Conservation (phyloP, 306 rosid species). For the Luffa acutangula region DNA sequence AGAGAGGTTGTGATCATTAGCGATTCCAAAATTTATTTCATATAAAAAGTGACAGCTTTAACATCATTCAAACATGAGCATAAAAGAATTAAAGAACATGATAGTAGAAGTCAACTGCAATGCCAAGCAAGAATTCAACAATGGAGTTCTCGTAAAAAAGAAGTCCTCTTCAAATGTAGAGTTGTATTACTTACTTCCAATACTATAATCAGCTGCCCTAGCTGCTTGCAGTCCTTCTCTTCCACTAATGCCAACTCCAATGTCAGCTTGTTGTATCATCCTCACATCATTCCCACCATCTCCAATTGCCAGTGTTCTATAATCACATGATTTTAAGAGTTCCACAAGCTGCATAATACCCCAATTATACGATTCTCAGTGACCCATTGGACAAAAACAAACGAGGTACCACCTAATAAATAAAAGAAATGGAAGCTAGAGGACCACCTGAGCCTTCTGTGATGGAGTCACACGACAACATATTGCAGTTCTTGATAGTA, state of each 20-base stretch:
- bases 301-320: constrained; percentile 92
- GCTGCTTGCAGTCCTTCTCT: constrained; percentile 99
- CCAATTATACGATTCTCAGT: neutral
- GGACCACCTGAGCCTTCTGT: constrained; percentile 88
- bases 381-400: neutral
- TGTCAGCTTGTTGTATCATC: constrained; percentile 98
- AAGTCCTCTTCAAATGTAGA: neutral
- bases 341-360: constrained; percentile 75
- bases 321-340: constrained; percentile 83
- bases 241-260: constrained; percentile 98
- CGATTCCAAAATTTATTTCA: neutral
- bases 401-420: neutral
- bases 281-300: constrained; percentile 99
- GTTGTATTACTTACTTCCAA: constrained; percentile 63
- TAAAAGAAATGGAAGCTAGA: neutral
- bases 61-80: neutral
- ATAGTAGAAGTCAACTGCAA: neutral
- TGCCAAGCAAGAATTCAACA: neutral
- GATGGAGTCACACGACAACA: constrained; percentile 99
- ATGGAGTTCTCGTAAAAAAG: neutral
- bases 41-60: neutral
- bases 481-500: constrained; percentile 94
- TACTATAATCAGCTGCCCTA: constrained; percentile 98
- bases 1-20: neutral
- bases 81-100: neutral